phyloP scores from a whole-genome alignment of 2,329 filamentous ascomycete species.

The Hymenoscyphus fructigenus region DNA sequence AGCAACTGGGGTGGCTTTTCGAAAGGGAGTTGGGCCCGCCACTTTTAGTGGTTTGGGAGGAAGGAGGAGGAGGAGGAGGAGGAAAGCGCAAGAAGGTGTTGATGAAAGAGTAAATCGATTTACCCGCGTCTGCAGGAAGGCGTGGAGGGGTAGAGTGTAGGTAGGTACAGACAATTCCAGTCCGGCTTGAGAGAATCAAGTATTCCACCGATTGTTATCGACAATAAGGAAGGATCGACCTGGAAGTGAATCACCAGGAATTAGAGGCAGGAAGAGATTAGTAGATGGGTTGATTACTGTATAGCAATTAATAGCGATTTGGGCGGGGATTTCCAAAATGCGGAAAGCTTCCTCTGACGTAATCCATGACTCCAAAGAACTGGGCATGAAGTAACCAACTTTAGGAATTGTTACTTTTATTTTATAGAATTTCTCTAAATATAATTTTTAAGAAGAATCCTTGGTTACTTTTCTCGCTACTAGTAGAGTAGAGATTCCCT shows the following conservation, averaged over 20 bases:
- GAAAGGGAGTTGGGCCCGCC: conserved; percentile 29
- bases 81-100: not conserved
- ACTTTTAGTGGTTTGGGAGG: conserved; percentile 26
- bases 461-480: no score
- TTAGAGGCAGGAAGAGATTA: not conserved
- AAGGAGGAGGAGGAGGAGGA: not conserved
- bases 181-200: not conserved
- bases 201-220: not conserved
- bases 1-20: conserved; percentile 21
- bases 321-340: not conserved
- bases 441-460: no score
- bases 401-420: no score
- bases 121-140: not conserved
- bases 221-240: not conserved
- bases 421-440: no score
- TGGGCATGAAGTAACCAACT: not conserved
- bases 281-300: not conserved
- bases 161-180: not conserved
- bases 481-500: no score
- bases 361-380: not conserved
- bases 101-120: not conserved
- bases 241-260: not conserved
- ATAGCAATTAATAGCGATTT: not conserved
- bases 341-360: not conserved
- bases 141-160: no score